Evolutionary conservation across 768 basidiomycete genomes (phyloP).

Genomic region (Tulasnella sp.): DNA sequence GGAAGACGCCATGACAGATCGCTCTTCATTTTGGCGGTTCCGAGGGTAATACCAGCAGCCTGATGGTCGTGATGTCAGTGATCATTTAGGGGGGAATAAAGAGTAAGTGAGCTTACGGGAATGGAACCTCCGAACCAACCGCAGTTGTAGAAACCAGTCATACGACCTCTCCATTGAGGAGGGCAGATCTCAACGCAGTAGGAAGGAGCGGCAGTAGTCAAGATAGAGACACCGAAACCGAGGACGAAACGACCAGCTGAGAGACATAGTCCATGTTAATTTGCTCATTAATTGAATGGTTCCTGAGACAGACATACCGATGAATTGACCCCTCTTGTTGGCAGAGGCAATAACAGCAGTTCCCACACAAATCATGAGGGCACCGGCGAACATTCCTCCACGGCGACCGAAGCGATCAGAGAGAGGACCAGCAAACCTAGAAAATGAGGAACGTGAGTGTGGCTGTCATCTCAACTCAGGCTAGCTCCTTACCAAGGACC

Average conservation of each 20-base stretch:
- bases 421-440: constrained; percentile 23
- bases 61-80: no score
- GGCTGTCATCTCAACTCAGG: constrained; percentile 12
- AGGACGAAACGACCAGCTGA: no score
- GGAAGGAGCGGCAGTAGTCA: constrained; percentile 25
- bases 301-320: no score
- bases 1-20: constrained; percentile 69
- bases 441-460: constrained; percentile 21
- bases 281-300: no score
- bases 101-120: no score
- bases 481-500: not conserved
- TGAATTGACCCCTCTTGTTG: constrained; percentile 33
- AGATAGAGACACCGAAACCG: constrained; percentile 36
- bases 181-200: constrained; percentile 48
- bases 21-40: constrained; percentile 35
- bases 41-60: constrained; percentile 36
- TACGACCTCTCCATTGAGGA: constrained; percentile 41
- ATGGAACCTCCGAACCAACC: constrained; percentile 17
- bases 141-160: constrained; percentile 35
- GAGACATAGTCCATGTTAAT: no score
- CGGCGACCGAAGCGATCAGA: constrained; percentile 24
- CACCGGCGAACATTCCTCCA: constrained; percentile 24
- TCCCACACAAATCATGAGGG: constrained; percentile 24
- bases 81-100: no score
- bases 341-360: constrained; percentile 36